Conservation (phyloP, 495 filamentous ascomycete genomes). For the Penicilliopsis zonata region DNA sequence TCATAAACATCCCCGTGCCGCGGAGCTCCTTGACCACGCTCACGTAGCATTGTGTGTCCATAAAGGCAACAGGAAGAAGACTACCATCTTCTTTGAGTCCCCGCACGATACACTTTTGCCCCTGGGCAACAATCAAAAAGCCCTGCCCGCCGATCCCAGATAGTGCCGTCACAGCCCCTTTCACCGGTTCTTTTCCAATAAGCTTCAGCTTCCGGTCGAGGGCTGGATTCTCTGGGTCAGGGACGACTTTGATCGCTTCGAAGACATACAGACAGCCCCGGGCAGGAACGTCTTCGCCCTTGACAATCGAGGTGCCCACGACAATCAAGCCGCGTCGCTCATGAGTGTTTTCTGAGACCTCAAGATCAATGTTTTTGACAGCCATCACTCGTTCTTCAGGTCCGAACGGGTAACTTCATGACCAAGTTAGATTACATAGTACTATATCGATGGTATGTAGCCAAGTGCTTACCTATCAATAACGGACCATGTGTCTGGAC, state of each 20-base stretch:
- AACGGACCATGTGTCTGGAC: slow-evolving; percentile 59
- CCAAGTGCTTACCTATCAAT: slow-evolving; percentile 51
- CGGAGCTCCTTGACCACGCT: slow-evolving; percentile 68
- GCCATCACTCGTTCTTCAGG: slow-evolving; percentile 65
- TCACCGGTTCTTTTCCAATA: slow-evolving; percentile 77
- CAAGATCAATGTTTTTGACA: slow-evolving; percentile 72
- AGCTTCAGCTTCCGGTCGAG: slow-evolving; percentile 76
- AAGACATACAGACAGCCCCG: slow-evolving; percentile 85
- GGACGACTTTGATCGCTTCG: slow-evolving; percentile 81
- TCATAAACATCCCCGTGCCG: slow-evolving; percentile 68
- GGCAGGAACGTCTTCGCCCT: slow-evolving; percentile 79
- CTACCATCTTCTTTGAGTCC: slow-evolving; percentile 91
- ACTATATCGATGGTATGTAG: background rate
- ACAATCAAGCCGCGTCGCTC: slow-evolving; percentile 69
- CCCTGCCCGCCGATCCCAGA: slow-evolving; percentile 86
- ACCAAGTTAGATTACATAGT: background rate
- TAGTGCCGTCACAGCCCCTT: slow-evolving; percentile 84
- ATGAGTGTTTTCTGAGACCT: slow-evolving; percentile 81
- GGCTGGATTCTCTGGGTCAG: slow-evolving; percentile 74
- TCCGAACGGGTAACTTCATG: slow-evolving; percentile 40
- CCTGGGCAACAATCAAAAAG: slow-evolving; percentile 82
- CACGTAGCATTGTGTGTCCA: slow-evolving; percentile 94
- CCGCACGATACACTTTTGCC: slow-evolving; percentile 93
- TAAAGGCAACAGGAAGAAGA: slow-evolving; percentile 87
- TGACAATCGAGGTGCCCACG: slow-evolving; percentile 72